Evolutionary conservation across 2,329 filamentous ascomycete genomes (phyloP).

Genomic region (Fusarium torreyae): DNA sequence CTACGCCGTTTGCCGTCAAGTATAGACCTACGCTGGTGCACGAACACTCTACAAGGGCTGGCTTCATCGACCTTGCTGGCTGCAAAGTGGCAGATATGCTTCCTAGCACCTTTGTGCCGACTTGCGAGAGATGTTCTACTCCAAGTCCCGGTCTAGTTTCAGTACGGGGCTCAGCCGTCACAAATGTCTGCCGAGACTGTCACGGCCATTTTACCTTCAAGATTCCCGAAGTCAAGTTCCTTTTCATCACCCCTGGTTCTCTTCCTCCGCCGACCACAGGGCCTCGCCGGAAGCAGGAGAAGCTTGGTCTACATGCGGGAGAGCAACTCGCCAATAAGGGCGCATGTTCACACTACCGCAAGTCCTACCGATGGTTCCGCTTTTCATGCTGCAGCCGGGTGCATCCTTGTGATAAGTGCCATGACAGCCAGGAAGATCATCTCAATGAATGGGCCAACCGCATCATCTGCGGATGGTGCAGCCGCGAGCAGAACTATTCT

Average conservation of each 20-base stretch:
- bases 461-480: constrained; percentile 87
- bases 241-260: constrained; percentile 75
- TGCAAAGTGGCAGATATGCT: constrained; percentile 84
- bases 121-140: constrained; percentile 82
- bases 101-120: constrained; percentile 84
- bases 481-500: constrained; percentile 83
- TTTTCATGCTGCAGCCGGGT: constrained; percentile 74
- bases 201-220: constrained; percentile 86
- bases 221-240: constrained; percentile 83
- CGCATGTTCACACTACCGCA: constrained; percentile 71
- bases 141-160: constrained; percentile 77
- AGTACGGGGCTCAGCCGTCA: constrained; percentile 80
- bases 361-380: constrained; percentile 75
- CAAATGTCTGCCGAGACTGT: constrained; percentile 84
- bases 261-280: constrained; percentile 58
- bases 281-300: constrained; percentile 65
- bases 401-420: constrained; percentile 79
- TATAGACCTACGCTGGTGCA: constrained; percentile 82
- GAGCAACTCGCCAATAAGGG: constrained; percentile 69
- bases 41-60: constrained; percentile 79
- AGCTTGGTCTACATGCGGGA: constrained; percentile 70
- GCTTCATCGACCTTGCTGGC: constrained; percentile 82
- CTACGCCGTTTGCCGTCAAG: constrained; percentile 63
- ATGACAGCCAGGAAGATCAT: constrained; percentile 80
- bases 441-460: constrained; percentile 85